phyloP scores from a whole-genome alignment of 2,329 filamentous ascomycete species.

The Drechmeria coniospora region DNA sequence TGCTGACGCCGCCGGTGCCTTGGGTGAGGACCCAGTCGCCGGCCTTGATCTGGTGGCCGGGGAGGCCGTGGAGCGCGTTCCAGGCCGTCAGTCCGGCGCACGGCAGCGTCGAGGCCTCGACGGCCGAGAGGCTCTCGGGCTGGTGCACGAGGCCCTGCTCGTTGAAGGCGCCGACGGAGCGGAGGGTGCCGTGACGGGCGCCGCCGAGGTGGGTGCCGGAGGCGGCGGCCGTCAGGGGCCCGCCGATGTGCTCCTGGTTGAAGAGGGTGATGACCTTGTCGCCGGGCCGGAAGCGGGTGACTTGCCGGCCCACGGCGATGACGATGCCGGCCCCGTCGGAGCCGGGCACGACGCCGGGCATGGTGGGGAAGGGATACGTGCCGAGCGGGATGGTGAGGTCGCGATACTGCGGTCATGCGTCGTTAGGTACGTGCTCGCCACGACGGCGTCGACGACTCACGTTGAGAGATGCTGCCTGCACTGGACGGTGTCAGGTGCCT shows the following conservation, averaged over 20 bases:
- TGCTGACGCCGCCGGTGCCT: conserved; percentile 54
- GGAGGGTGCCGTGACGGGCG: conserved; percentile 49
- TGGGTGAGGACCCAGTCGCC: conserved; percentile 48
- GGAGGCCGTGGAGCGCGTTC: conserved; percentile 48
- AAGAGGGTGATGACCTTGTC: conserved; percentile 47
- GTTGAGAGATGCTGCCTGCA: conserved; percentile 36
- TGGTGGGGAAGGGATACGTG: conserved; percentile 12
- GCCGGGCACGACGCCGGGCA: conserved; percentile 29
- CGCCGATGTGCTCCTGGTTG: conserved; percentile 36
- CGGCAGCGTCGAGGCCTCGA: conserved; percentile 40
- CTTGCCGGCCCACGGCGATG: conserved; percentile 32
- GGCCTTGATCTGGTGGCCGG: conserved; percentile 28
- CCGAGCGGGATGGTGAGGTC: conserved; percentile 35
- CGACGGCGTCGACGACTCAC: conserved; percentile 6
- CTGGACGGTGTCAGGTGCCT: conserved; percentile 8
- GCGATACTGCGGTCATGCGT: conserved; percentile 23
- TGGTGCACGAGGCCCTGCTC: conserved; percentile 51
- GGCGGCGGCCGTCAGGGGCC: conserved; percentile 19
- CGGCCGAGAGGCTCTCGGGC: conserved; percentile 36
- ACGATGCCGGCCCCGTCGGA: conserved; percentile 40
- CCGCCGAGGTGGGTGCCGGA: conserved; percentile 49
- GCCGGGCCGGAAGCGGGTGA: conserved; percentile 32
- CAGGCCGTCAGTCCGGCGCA: conserved; percentile 50
- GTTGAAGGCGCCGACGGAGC: conserved; percentile 51
- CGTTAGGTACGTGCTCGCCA: neutral